phyloP scores from a whole-genome alignment of 2,329 filamentous ascomycete genomes.

The Ascochyta pisi region DNA sequence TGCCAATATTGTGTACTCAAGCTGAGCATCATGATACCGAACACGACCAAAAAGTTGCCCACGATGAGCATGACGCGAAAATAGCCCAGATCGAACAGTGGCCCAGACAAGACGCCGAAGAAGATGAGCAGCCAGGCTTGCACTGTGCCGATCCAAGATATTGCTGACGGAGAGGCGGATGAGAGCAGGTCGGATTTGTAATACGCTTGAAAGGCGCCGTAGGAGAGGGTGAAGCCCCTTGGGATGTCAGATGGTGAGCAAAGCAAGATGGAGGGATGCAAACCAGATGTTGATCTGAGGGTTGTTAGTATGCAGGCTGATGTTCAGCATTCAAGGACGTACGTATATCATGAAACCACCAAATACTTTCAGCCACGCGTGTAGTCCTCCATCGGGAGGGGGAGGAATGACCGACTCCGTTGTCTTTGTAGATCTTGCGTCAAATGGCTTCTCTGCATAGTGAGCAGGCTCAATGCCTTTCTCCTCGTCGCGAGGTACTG shows the following conservation, averaged over 20 bases:
- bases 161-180: constrained; percentile 44
- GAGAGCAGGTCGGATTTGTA: constrained; percentile 51
- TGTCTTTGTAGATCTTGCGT: constrained; percentile 29
- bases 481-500: neutral
- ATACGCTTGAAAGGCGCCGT: constrained; percentile 56
- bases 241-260: neutral
- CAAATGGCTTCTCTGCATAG: constrained; percentile 26
- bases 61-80: constrained; percentile 53
- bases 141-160: constrained; percentile 57
- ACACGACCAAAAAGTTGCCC: constrained; percentile 62
- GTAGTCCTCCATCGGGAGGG: constrained; percentile 47
- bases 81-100: constrained; percentile 57
- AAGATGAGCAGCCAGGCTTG: constrained; percentile 58
- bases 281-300: constrained; percentile 47
- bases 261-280: neutral
- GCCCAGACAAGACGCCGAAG: constrained; percentile 59
- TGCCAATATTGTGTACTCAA: constrained; percentile 63
- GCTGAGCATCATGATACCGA: constrained; percentile 69
- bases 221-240: constrained; percentile 53
- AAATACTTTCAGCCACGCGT: constrained; percentile 49
- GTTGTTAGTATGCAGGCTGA: neutral
- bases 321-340: neutral
- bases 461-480: constrained; percentile 6
- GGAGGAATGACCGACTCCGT: constrained; percentile 38
- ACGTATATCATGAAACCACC: constrained; percentile 48